Evolutionary conservation across 2,329 filamentous ascomycete genomes (phyloP).

Genomic region (Pseudovirgaria hyperparasitica): DNA sequence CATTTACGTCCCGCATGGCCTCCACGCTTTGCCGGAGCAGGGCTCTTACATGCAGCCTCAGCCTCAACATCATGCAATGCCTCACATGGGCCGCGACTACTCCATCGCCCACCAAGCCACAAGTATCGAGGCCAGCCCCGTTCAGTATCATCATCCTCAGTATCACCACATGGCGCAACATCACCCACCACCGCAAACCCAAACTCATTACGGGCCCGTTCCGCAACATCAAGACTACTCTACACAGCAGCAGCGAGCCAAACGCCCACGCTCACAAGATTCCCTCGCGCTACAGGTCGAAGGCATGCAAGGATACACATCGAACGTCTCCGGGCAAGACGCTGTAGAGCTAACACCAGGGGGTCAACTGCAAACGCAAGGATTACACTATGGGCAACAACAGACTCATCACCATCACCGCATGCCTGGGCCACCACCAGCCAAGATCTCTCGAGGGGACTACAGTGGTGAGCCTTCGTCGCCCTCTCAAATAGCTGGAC

Average conservation of each 20-base stretch:
- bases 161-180: slow-evolving; percentile 23
- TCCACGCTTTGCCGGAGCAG: slow-evolving; percentile 17
- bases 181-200: slow-evolving; percentile 21
- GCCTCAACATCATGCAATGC: slow-evolving; percentile 23
- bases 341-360: slow-evolving; percentile 26
- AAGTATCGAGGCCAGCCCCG: slow-evolving; percentile 23
- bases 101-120: slow-evolving; percentile 25
- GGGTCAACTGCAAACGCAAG: slow-evolving; percentile 19
- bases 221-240: slow-evolving; percentile 19
- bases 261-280: slow-evolving; percentile 10
- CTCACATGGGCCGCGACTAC: slow-evolving; percentile 23
- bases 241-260: slow-evolving; percentile 19
- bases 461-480: slow-evolving; percentile 30
- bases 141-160: slow-evolving; percentile 21
- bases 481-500: slow-evolving; percentile 38
- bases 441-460: slow-evolving; percentile 51
- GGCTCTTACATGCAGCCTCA: slow-evolving; percentile 21
- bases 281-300: slow-evolving; percentile 16
- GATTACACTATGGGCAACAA: slow-evolving; percentile 10
- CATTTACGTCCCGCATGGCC: slow-evolving; percentile 26
- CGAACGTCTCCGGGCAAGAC: slow-evolving; percentile 16
- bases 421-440: slow-evolving; percentile 58
- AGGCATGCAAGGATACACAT: too few relatives aligned
- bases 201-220: slow-evolving; percentile 20
- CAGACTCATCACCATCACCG: slow-evolving; percentile 65